phyloP scores from a whole-genome alignment of 306 rosid genomes.

The Sechiopsis laciniata region DNA sequence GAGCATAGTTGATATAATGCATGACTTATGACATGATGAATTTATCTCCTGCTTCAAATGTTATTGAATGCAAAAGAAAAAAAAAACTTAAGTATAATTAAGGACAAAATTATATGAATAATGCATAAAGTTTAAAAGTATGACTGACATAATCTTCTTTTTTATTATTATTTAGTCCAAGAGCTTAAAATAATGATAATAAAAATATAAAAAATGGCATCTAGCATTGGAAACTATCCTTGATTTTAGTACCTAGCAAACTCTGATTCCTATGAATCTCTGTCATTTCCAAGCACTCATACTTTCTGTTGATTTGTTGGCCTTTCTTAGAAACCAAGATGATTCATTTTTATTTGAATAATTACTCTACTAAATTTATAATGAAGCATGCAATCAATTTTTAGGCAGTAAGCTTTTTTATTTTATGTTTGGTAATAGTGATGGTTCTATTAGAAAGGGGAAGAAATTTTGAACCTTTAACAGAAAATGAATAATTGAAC shows the following conservation, averaged over 20 bases:
- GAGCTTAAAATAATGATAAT: not conserved
- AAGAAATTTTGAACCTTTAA: not conserved
- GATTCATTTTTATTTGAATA: not conserved
- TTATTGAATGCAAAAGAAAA: too few species aligned
- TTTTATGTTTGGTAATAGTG: not conserved
- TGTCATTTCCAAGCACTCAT: not conserved
- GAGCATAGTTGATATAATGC: too few species aligned
- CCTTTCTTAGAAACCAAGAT: not conserved
- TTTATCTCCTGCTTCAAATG: too few species aligned
- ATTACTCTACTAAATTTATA: not conserved
- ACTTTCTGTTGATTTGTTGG: not conserved
- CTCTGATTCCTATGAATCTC: constrained; percentile 10
- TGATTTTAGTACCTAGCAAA: constrained; percentile 10
- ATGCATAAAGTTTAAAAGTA: too few species aligned
- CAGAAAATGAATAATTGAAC: constrained; percentile 1
- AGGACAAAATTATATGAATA: not conserved
- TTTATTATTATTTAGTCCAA: not conserved
- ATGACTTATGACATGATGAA: too few species aligned
- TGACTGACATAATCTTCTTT: not conserved
- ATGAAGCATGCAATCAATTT: not conserved
- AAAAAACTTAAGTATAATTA: too few species aligned
- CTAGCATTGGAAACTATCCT: constrained; percentile 1
- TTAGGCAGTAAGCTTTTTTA: not conserved
- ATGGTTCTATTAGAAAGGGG: not conserved
- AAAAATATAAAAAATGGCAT: not conserved